Conservation (phyloP, 2,329 filamentous ascomycete species). For the Claviceps capensis region DNA sequence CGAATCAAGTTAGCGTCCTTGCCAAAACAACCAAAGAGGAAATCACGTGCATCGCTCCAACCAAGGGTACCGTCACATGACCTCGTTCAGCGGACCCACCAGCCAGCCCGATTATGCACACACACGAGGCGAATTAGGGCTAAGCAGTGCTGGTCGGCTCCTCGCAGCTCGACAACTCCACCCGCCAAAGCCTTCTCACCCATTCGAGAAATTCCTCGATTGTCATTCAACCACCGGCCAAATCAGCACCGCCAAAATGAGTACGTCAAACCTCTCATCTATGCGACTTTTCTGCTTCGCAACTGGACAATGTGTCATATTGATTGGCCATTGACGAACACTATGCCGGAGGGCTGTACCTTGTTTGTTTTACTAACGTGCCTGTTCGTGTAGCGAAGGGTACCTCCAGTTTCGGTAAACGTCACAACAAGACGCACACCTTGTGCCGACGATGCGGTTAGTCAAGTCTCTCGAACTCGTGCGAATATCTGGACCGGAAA, state of each 20-base stretch:
- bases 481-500: conserved; percentile 6
- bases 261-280: conserved; percentile 25
- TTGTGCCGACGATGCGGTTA: conserved; percentile 96
- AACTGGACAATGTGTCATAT: neutral
- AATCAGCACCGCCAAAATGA: conserved; percentile 41
- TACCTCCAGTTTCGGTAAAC: conserved; percentile 44
- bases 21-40: neutral
- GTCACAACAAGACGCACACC: conserved; percentile 98
- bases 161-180: conserved; percentile 20
- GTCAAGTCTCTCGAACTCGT: conserved; percentile 25
- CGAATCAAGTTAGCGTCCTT: neutral
- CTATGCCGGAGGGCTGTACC: neutral
- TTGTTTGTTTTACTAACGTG: conserved; percentile 12
- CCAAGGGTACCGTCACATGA: conserved; percentile 20
- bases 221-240: conserved; percentile 25
- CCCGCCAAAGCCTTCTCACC: conserved; percentile 18
- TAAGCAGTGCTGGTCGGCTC: conserved; percentile 10
- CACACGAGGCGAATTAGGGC: conserved; percentile 21
- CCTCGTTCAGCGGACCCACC: conserved; percentile 7
- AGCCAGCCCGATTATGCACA: conserved; percentile 10
- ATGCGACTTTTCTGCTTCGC: neutral
- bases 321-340: neutral
- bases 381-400: conserved; percentile 34
- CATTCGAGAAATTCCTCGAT: conserved; percentile 22
- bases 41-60: neutral